Base-by-base conservation (phyloP, 345 rosid genomes). In the Turnera subulata region DNA sequence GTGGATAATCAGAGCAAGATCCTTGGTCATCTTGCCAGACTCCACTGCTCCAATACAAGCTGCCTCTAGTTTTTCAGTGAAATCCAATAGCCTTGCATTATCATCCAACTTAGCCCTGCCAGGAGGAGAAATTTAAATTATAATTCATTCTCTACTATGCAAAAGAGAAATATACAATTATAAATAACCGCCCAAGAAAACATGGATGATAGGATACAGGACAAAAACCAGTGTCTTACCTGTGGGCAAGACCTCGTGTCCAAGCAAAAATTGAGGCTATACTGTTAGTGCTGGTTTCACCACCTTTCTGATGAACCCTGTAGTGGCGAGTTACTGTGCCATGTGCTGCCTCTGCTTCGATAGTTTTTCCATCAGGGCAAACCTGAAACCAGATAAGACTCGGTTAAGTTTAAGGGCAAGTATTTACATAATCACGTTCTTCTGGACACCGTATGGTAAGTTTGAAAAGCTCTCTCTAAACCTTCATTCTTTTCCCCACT, bases 201-300 rank as follows among this genome's bases (percentile, higher is more conserved):
- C 35, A 3, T 29, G 35, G 35, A 29, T 3, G 35, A 29, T 29
- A 8, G 8, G 8, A 29, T 29, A 8, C 35, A 3, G 35, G 35
- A 29, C 35, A 4, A 29, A 29, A 29, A 29, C 35, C 35, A 29
- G 4, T 29, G 4, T 29, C 35, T 8, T 3, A 29, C 99, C 99
- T 89, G 81, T 93, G 97, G 56, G 97, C 85, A 79, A 93, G 99
- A 53, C 99, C 99, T 33, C 95, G 72, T 11, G 97, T 73, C 99
- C 99, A 93, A 66, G 99, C 99, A 74, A 93, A 93, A 42, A 93
- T 93, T 42, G 99, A 93, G 33, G 99, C 99, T 65, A 93, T 89
- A 64, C 99, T 93, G 86, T 93, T 93, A 49, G 99, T 93, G 79
- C 99, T 93, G 62, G 99, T 93, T 78, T 93, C 97, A 19, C 99